These are phyloP conservation scores for Fusarium lyarnte DNA, from an alignment of 2,329 filamentous ascomycete genomes.

Conservation along the genomic window DNA sequence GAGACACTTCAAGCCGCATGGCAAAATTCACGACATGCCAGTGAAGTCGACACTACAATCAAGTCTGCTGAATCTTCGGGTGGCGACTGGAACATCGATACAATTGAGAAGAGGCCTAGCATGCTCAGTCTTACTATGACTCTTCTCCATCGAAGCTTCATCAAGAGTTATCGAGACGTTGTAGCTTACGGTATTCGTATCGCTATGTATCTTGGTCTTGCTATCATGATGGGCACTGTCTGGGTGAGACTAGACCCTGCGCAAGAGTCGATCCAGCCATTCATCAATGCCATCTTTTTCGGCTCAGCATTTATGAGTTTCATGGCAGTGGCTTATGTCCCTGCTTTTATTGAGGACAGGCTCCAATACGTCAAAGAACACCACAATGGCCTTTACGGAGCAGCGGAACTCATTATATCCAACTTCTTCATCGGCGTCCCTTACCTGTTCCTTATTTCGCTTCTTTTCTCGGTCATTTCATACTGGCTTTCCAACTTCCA, in stretches of 20 bases:
- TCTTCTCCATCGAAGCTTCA: slow-evolving; percentile 79
- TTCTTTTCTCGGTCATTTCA: slow-evolving; percentile 78
- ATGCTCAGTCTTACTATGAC: slow-evolving; percentile 64
- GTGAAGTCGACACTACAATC: slow-evolving; percentile 37
- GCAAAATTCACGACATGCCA: slow-evolving; percentile 37
- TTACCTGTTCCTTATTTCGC: slow-evolving; percentile 80
- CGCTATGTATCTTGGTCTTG: slow-evolving; percentile 80
- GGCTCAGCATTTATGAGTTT: slow-evolving; percentile 80
- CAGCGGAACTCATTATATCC: slow-evolving; percentile 75
- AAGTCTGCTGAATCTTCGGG: slow-evolving; percentile 44
- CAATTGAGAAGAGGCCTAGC: slow-evolving; percentile 51
- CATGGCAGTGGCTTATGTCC: slow-evolving; percentile 87
- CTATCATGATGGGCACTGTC: slow-evolving; percentile 89
- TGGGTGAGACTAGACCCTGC: slow-evolving; percentile 77
- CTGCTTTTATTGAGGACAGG: slow-evolving; percentile 75
- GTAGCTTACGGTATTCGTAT: slow-evolving; percentile 85
- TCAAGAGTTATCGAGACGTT: slow-evolving; percentile 86
- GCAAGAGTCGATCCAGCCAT: slow-evolving; percentile 80
- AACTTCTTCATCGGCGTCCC: slow-evolving; percentile 87
- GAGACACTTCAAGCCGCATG: slow-evolving; percentile 42
- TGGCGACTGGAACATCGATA: slow-evolving; percentile 27
- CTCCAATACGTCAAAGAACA: slow-evolving; percentile 66
- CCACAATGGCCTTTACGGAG: slow-evolving; percentile 82
- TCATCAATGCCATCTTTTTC: slow-evolving; percentile 85
- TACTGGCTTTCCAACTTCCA: slow-evolving; percentile 86